Base-by-base conservation (phyloP, 2,329 filamentous ascomycete species). In the Aspergillus nomiae region DNA sequence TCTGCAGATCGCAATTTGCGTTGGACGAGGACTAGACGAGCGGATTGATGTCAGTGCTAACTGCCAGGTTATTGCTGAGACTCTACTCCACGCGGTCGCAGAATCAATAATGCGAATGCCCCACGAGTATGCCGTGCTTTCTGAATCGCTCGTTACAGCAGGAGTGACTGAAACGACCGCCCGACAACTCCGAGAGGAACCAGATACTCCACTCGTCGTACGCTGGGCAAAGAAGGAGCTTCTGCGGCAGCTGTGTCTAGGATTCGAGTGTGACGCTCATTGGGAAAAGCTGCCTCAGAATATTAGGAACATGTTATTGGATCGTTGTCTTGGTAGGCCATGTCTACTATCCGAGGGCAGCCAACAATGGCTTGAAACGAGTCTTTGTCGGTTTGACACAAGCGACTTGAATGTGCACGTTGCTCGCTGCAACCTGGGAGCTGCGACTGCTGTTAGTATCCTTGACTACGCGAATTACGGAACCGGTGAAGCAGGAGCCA, bases 261-360 rank as follows among this genome's bases (percentile, higher is more conserved):
- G 83, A 0, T 78, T 84, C 34, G 78, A 85, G 46, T 78, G 77
- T 55, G 83, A 86, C 59, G 78, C 77, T 11, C 76, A 84, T 34
- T 86, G 84, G 84, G 84, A 86, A 43, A 73, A 69, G 28, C 71
- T 86, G 12, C 82, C 84, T 3, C 69, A 77, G 19, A 74, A 79
- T 9, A 78, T 85, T 60, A 77, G 84, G 51, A 71, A 74, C n/a
- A 69, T 82, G 8, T 73, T 86, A 24, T 70, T 86, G 3, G 73
- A 76, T 55, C 78, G 83, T 60, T 84, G 81, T 62, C 70, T 81
- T 24, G 83, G 83, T 8, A 74, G 78, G 32, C 73, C 76, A 10
- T 77, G 75, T 53, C 69, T 72, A 26, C 71, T 84, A n/a, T 77
- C 79, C 0, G 77, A 78, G 14, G 72, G 67, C 3, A 75, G 82